Conservation (phyloP, 2,329 filamentous ascomycete species). For the Ophiocordyceps camponoti-rufipedis region DNA sequence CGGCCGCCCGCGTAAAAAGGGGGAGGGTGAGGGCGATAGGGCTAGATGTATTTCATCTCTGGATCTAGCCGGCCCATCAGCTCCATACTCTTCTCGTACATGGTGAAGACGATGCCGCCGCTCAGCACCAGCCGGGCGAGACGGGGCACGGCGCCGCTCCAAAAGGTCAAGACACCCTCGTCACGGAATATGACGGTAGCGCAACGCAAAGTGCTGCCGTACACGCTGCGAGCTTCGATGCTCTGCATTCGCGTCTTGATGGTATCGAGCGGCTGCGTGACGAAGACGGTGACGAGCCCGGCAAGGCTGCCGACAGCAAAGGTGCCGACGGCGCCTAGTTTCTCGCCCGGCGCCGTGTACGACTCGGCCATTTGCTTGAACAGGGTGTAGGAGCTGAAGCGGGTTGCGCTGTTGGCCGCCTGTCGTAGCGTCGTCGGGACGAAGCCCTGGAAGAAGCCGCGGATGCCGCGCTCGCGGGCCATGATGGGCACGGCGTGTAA, state of each 20-base stretch:
- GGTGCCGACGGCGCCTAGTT: slow-evolving; percentile 70
- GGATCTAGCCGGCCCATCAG: slow-evolving; percentile 66
- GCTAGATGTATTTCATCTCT: slow-evolving; percentile 60
- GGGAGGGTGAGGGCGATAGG: too few species aligned
- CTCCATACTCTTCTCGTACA: slow-evolving; percentile 97
- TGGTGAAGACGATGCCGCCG: slow-evolving; percentile 93
- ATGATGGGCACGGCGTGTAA: slow-evolving; percentile 80
- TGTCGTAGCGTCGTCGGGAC: slow-evolving; percentile 88
- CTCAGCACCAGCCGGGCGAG: slow-evolving; percentile 74
- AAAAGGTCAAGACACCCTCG: slow-evolving; percentile 78
- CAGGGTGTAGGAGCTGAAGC: slow-evolving; percentile 81
- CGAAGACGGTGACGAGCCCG: slow-evolving; percentile 77
- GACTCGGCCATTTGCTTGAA: slow-evolving; percentile 81
- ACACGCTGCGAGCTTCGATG: slow-evolving; percentile 61
- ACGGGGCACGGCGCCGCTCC: slow-evolving; percentile 81
- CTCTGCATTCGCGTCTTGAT: slow-evolving; percentile 98
- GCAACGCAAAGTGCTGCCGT: slow-evolving; percentile 78
- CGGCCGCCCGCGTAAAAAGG: too few species aligned
- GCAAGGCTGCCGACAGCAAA: slow-evolving; percentile 83
- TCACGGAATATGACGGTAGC: slow-evolving; percentile 69
- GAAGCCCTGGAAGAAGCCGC: slow-evolving; percentile 94
- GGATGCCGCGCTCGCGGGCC: slow-evolving; percentile 66
- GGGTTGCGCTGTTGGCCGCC: slow-evolving; percentile 80
- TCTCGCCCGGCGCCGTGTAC: slow-evolving; percentile 87
- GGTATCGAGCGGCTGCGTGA: slow-evolving; percentile 64